phyloP scores from a whole-genome alignment of 805 yeast genomes.

The Ogataea philodendri region DNA sequence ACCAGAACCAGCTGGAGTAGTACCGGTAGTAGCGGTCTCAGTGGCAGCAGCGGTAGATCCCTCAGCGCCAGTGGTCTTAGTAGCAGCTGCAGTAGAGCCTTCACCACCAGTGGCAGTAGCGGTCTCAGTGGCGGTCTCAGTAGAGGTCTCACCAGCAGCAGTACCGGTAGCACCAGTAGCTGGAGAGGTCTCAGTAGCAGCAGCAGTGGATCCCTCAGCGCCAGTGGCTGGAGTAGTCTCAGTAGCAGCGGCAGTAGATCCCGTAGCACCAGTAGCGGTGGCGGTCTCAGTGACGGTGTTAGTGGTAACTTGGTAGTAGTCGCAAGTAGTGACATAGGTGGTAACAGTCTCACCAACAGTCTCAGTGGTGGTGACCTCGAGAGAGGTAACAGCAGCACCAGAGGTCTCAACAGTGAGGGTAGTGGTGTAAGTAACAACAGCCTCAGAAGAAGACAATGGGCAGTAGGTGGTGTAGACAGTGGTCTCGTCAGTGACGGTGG shows the following conservation, averaged over 20 bases:
- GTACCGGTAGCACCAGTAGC: constrained; percentile 6
- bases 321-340: constrained; percentile 10
- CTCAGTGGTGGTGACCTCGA: constrained; percentile 11
- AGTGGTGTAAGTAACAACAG: constrained; percentile 13
- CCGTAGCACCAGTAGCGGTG: constrained; percentile 7
- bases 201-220: not conserved
- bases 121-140: constrained; percentile 4
- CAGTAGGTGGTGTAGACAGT: constrained; percentile 36
- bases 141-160: constrained; percentile 5
- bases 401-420: constrained; percentile 6
- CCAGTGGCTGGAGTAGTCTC: constrained; percentile 12
- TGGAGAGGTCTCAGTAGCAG: constrained; percentile 7
- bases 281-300: constrained; percentile 18
- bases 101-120: constrained; percentile 5
- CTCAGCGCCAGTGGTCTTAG: constrained; percentile 8
- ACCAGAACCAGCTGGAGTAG: constrained; percentile 5
- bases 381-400: constrained; percentile 8
- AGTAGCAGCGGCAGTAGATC: constrained; percentile 13
- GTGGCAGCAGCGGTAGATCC: constrained; percentile 4
- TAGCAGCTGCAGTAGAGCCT: constrained; percentile 1
- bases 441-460: constrained; percentile 25
- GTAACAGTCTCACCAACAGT: constrained; percentile 6
- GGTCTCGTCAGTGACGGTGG: constrained; percentile 22
- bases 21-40: constrained; percentile 7
- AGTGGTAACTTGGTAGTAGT: constrained; percentile 10